Conservation (phyloP, 192 early-diverging fungal species). For the Podila verticillata region DNA sequence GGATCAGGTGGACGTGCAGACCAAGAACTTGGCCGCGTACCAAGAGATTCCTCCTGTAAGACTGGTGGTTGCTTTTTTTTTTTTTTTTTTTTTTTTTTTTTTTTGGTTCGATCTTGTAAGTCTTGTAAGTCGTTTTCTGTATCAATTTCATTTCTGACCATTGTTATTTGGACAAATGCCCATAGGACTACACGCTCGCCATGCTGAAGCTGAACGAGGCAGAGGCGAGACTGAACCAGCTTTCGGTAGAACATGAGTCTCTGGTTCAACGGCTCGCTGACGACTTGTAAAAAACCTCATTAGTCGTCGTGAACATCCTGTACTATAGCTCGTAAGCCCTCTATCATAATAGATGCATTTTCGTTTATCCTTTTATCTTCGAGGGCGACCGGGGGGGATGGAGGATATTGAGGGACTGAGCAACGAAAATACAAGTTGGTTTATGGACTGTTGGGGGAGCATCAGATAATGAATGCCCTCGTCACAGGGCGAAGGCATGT, state of each 20-base stretch:
- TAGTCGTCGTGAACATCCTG: neutral
- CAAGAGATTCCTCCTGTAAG: conserved; percentile 43
- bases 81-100: neutral
- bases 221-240: conserved; percentile 10
- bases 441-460: no score
- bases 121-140: no score
- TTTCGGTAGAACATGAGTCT: conserved; percentile 22
- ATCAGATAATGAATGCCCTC: no score
- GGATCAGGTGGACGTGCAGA: conserved; percentile 6
- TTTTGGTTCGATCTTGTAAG: neutral
- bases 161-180: no score
- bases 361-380: no score
- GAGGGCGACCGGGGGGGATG: no score
- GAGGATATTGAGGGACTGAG: no score
- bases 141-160: no score
- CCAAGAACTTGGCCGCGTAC: conserved; percentile 14
- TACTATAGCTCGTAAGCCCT: neutral
- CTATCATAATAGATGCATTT: neutral
- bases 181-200: conserved; percentile 37
- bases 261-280: conserved; percentile 22
- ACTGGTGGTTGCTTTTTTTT: neutral
- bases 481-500: no score
- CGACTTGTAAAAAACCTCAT: conserved; percentile 10
- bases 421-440: no score
- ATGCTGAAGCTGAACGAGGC: conserved; percentile 27